These are phyloP conservation scores for Escallonia rubra DNA, from an alignment of 129 eudicot species.

Conservation along the genomic window DNA sequence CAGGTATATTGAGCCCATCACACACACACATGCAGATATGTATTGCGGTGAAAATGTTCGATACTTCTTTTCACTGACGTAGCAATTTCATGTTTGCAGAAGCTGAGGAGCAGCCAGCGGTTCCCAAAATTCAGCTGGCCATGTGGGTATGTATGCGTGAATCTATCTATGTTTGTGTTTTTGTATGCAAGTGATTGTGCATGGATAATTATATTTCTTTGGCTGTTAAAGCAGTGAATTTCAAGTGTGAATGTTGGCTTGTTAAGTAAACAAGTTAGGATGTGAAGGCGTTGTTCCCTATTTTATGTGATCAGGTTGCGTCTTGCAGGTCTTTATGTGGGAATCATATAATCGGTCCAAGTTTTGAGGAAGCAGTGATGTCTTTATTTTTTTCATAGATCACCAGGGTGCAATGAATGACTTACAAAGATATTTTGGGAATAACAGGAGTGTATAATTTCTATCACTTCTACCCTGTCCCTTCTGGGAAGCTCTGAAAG, in stretches of 20 bases:
- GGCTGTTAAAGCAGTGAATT: background rate
- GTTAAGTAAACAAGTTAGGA: background rate
- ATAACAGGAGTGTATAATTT: too few relatives aligned
- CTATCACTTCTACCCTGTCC: too few relatives aligned
- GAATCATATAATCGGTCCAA: too few relatives aligned
- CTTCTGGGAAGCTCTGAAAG: too few relatives aligned
- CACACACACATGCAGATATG: too few relatives aligned
- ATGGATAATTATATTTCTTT: background rate
- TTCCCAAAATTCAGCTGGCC: constrained; percentile 79
- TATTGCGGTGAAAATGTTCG: constrained; percentile 24
- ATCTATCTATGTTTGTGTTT: background rate
- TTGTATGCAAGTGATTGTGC: background rate
- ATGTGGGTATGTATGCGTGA: constrained; percentile 76
- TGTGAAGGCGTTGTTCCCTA: too few relatives aligned
- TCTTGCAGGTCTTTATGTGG: too few relatives aligned
- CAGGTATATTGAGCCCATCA: constrained; percentile 28
- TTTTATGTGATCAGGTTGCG: background rate
- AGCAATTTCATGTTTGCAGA: constrained; percentile 28
- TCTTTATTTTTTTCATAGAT: too few relatives aligned
- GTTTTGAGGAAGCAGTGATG: too few relatives aligned
- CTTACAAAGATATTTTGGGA: too few relatives aligned
- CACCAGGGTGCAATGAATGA: too few relatives aligned
- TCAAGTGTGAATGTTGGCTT: background rate
- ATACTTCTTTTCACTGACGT: constrained; percentile 7
- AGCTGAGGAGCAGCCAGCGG: constrained; percentile 40